Evolutionary conservation across 768 basidiomycete genomes (phyloP).

Genomic region (Serendipita sp.): DNA sequence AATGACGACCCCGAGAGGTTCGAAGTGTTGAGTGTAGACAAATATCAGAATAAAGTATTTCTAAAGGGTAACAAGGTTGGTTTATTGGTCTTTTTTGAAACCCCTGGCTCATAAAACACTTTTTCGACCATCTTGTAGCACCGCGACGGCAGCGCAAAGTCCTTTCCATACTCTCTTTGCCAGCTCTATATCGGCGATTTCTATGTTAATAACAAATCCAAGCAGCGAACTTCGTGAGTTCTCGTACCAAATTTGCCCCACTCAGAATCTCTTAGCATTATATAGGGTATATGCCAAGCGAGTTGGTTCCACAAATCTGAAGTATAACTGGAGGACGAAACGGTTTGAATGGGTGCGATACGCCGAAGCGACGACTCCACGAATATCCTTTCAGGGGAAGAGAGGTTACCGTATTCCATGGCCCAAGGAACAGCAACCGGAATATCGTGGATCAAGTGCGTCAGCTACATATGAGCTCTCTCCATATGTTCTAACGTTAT

Average conservation of each 20-base stretch:
- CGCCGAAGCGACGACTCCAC: conserved; percentile 47
- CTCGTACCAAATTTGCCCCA: neutral
- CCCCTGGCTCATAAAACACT: neutral
- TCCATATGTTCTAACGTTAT: neutral
- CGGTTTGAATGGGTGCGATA: conserved; percentile 60
- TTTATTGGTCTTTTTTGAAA: conserved; percentile 12
- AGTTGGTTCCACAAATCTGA: conserved; percentile 40
- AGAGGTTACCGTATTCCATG: conserved; percentile 39
- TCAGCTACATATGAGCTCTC: neutral
- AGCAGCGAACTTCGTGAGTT: neutral
- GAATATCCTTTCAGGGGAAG: conserved; percentile 26
- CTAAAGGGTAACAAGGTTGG: conserved; percentile 31
- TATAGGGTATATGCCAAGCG: conserved; percentile 64
- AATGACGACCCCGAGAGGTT: conserved; percentile 14
- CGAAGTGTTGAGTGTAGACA: conserved; percentile 61
- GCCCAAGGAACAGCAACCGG: conserved; percentile 29
- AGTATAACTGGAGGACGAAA: conserved; percentile 37
- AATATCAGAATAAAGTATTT: conserved; percentile 50
- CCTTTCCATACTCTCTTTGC: conserved; percentile 63
- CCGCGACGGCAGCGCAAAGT: conserved; percentile 24
- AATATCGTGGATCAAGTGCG: conserved; percentile 6
- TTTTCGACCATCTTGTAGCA: conserved; percentile 11
- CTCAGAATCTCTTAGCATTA: conserved; percentile 1
- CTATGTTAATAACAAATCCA: conserved; percentile 31
- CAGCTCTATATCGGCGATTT: conserved; percentile 60